Base-by-base conservation (phyloP, 176 grass and related monocot genomes). In the Aechmea fasciata region DNA sequence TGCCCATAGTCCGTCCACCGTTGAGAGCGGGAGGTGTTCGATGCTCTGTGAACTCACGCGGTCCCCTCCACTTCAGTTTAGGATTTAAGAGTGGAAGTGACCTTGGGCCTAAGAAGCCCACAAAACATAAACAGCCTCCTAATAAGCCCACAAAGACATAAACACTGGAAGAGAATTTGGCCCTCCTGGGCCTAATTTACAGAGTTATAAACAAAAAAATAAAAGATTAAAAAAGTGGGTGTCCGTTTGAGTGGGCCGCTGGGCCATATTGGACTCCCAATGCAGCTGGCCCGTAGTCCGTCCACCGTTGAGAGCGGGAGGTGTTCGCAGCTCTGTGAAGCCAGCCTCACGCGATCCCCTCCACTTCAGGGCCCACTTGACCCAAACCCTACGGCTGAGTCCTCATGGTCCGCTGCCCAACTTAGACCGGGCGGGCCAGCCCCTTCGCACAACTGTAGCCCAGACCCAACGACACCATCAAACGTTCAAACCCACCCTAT, bases 11-110 rank as follows among this genome's bases (percentile, higher is more conserved):
- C 73, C 61, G 80, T 55, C 85, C 81, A 88, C 78, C 74, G 78
- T 81, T 57, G 62, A 55, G 65, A 88, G 81, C 74, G 74, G 66
- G 67, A 57, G 67, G 73, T 83, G 12, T 23, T 78, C 78, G 86
- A 67, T 84, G 81, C 81, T 84, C 78, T 84, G 82, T 84, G 48
- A 84, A 74, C 85, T 81, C 51, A 75, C 66, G 77, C 81, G 11
- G n/a, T n/a, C n/a, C 57, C 74, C 76, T 61, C 66, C 69, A 3
- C 82, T 72, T 7, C 66, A 3, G 1, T n/a, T n/a, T n/a, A n/a
- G n/a, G n/a, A n/a, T n/a, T n/a, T n/a, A n/a, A n/a, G n/a, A n/a
- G n/a, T n/a, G n/a, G n/a, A n/a, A n/a, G n/a, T n/a, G n/a, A n/a
- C n/a, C n/a, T n/a, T n/a, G n/a, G n/a, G n/a, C n/a, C n/a, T n/a